These are phyloP conservation scores for Cryoendolithus antarcticus DNA, from an alignment of 2,329 filamentous ascomycete species.

Conservation along the genomic window DNA sequence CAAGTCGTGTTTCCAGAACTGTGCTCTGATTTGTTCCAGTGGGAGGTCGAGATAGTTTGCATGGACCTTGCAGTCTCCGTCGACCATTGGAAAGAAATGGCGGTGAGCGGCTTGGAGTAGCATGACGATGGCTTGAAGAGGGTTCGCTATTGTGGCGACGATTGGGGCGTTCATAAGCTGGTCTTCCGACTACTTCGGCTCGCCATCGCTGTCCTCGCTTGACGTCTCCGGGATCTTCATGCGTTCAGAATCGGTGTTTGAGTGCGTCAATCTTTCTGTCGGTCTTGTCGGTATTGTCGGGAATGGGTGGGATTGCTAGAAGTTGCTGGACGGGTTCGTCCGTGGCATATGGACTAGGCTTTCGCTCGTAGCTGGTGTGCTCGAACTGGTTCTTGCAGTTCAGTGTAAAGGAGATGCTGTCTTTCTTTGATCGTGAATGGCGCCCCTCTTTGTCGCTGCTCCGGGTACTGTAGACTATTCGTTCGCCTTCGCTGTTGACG, in stretches of 20 bases:
- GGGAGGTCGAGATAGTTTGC: constrained; percentile 4
- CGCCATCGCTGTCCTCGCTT: too few relatives aligned
- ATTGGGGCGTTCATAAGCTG: background rate
- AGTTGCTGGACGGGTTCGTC: too few relatives aligned
- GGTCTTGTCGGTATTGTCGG: constrained; percentile 1
- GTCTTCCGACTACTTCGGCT: background rate
- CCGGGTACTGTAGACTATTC: too few relatives aligned
- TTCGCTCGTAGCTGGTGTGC: too few relatives aligned
- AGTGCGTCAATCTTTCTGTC: constrained; percentile 3
- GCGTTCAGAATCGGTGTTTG: background rate
- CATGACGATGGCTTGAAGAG: background rate
- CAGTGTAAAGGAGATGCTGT: too few relatives aligned
- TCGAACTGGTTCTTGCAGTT: too few relatives aligned
- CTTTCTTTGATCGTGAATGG: too few relatives aligned
- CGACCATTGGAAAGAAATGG: background rate
- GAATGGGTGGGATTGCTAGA: background rate
- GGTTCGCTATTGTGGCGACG: background rate
- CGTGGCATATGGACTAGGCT: too few relatives aligned
- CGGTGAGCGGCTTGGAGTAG: background rate
- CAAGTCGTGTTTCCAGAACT: constrained; percentile 7
- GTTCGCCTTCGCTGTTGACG: too few relatives aligned
- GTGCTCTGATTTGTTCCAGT: constrained; percentile 1
- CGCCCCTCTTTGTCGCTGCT: too few relatives aligned
- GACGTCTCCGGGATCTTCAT: background rate
- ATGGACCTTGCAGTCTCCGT: constrained; percentile 3